Evolutionary conservation across 768 basidiomycete genomes (phyloP).

Genomic region (Grammothele lineata): DNA sequence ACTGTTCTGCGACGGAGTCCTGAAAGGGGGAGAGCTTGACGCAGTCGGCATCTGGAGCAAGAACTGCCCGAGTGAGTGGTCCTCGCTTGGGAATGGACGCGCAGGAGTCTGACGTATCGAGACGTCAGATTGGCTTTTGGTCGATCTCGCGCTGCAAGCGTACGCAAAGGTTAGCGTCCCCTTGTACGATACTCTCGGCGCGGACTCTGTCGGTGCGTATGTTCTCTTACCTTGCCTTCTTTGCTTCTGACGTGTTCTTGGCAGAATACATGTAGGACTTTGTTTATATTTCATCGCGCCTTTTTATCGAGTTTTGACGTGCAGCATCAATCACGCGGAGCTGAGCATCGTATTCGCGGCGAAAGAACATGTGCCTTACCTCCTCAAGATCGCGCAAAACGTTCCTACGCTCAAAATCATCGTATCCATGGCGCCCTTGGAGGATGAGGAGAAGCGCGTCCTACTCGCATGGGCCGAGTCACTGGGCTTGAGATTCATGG

Average conservation of each 20-base stretch:
- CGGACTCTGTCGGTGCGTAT: constrained; percentile 71
- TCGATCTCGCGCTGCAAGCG: constrained; percentile 77
- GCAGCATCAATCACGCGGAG: constrained; percentile 81
- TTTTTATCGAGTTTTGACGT: no score
- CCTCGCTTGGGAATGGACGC: neutral
- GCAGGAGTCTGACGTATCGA: no score
- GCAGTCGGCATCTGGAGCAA: constrained; percentile 83
- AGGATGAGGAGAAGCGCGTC: constrained; percentile 47
- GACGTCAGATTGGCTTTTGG: constrained; percentile 90
- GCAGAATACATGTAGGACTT: constrained; percentile 68
- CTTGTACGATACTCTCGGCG: constrained; percentile 92
- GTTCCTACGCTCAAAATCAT: constrained; percentile 70
- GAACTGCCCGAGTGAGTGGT: constrained; percentile 67
- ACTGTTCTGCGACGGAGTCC: constrained; percentile 60
- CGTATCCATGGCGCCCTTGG: constrained; percentile 66
- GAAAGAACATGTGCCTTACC: constrained; percentile 65
- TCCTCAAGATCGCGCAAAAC: constrained; percentile 64
- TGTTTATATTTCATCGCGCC: no score
- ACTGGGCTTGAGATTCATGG: constrained; percentile 57
- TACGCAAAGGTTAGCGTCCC: constrained; percentile 84
- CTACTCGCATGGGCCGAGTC: constrained; percentile 67
- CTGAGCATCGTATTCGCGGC: constrained; percentile 78
- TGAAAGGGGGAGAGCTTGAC: constrained; percentile 52
- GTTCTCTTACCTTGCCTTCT: constrained; percentile 11
- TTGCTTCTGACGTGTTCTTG: constrained; percentile 23